Evolutionary conservation across 441 rosid genomes (phyloP), one percentile per base, ranked within the genome.

Genomic region (Eutrema salsugineum): DNA sequence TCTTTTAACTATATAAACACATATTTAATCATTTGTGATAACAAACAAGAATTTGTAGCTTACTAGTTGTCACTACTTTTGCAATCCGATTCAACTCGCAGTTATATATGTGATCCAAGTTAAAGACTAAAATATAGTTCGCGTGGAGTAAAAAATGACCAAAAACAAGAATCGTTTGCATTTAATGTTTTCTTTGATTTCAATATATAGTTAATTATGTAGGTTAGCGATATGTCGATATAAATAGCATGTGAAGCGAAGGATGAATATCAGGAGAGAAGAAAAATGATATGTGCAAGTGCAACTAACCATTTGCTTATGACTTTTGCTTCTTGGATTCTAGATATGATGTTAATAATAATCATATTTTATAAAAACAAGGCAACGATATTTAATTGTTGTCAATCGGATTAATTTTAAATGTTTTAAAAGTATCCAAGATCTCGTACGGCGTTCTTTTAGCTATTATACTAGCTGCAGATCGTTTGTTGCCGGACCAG

Each of bases 371-470:
- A n/a, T n/a, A n/a, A n/a, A n/a, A n/a, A n/a, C n/a, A n/a, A 58
- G 66, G 61, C 66, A 59, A 65, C 11, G 24, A 28, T 58, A 47
- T 38, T 49, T 50, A 36, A 61, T 75, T 68, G 64, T 44, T 42
- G 36, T n/a, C n/a, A n/a, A n/a, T 53, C 10, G 42, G 46, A 40
- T 59, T 49, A 6, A 5, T n/a, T 27, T 16, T 7, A 14, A 5
- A 12, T 27, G 39, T 35, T 35, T 38, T 32, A 11, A 36, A 16
- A 61, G 58, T 15, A 53, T 51, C 39, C 50, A 61, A 53, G 69
- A 68, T 75, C 69, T 75, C 73, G 63, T 67, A 43, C 50, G 43
- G 43, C 73, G 68, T 66, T 66, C 39, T 58, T 73, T n/a, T 56
- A 63, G 36, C 63, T n/a, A n/a, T n/a, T 20, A 57, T 48, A 16